phyloP scores from a whole-genome alignment of 805 yeast genomes.

The Torulaspora quercuum region DNA sequence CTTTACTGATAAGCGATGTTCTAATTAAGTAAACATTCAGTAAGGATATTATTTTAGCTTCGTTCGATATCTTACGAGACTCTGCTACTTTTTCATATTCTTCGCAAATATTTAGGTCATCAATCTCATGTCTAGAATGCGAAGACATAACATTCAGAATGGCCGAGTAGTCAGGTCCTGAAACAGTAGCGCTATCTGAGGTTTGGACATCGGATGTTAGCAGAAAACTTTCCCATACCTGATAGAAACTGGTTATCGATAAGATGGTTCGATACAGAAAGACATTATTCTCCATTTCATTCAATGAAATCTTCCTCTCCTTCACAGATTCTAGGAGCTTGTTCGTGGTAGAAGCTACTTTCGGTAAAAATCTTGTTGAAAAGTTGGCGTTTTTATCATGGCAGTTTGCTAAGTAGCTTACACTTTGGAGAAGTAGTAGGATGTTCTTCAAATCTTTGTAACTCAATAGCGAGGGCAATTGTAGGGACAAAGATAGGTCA shows the following conservation, averaged over 20 bases:
- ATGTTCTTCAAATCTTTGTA: constrained; percentile 31
- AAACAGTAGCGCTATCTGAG: neutral
- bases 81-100: constrained; percentile 5
- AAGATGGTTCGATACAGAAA: constrained; percentile 22
- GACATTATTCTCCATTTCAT: constrained; percentile 11
- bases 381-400: constrained; percentile 33
- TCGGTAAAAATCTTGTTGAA: constrained; percentile 32
- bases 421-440: constrained; percentile 32
- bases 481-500: constrained; percentile 16
- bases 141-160: constrained; percentile 6
- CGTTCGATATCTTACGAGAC: constrained; percentile 11
- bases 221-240: constrained; percentile 23
- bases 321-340: constrained; percentile 15
- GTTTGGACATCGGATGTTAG: constrained; percentile 12
- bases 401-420: constrained; percentile 34
- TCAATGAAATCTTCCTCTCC: constrained; percentile 9
- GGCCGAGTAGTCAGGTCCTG: constrained; percentile 1
- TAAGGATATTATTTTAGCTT: constrained; percentile 24
- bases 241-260: constrained; percentile 24
- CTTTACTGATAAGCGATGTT: constrained; percentile 18
- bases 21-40: constrained; percentile 24
- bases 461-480: constrained; percentile 20
- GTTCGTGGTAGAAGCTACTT: constrained; percentile 24
- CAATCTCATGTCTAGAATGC: constrained; percentile 4
- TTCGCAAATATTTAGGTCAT: neutral